Evolutionary conservation across 202 grass and related monocot genomes (phyloP).

Genomic region (Alloteropsis angusta): DNA sequence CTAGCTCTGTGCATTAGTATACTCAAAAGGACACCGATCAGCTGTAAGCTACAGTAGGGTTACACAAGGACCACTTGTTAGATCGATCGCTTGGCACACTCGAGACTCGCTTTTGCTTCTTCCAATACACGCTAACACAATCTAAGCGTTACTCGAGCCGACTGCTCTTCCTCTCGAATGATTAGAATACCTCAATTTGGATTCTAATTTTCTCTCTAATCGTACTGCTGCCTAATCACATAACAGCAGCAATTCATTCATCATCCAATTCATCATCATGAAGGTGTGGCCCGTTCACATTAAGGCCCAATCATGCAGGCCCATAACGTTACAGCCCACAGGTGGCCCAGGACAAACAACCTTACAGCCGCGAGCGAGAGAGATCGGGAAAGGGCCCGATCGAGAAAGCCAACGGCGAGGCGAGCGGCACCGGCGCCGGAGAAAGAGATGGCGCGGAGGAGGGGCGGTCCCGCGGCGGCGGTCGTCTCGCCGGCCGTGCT

Average conservation of each 20-base stretch:
- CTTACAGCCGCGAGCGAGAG: background rate
- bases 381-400: background rate
- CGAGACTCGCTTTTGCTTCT: background rate
- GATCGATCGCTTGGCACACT: no score
- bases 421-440: background rate
- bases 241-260: background rate
- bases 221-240: no score
- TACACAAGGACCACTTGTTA: no score
- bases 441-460: conserved; percentile 57
- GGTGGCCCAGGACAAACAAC: background rate
- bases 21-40: no score
- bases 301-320: background rate
- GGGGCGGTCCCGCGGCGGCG: conserved; percentile 20
- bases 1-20: no score
- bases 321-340: background rate
- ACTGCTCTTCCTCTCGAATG: background rate
- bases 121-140: background rate
- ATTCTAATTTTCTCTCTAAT: background rate
- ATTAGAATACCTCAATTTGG: no score
- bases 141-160: background rate
- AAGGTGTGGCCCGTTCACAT: no score
- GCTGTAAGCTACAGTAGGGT: no score
- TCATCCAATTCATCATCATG: no score
- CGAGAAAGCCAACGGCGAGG: background rate
- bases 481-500: conserved; percentile 43